Percentiles rank a stretch among this genome's conserved stretches.
Evolutionary conservation across 805 yeast genomes (phyloP).

Genomic region (Sugiyamaella lignohabitans): DNA sequence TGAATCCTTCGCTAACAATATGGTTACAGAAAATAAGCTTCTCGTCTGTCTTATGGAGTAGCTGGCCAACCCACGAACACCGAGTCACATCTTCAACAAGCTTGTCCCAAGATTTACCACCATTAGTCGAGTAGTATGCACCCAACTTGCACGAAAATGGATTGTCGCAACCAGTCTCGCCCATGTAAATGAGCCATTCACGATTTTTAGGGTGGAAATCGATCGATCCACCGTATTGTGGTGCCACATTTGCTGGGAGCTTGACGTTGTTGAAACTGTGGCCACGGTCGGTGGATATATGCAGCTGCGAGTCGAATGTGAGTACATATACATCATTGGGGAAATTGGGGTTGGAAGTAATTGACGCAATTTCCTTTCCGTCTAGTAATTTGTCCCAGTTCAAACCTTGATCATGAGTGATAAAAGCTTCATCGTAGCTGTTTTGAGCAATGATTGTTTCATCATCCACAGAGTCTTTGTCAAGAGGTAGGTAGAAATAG

Average conservation of each 20-base stretch:
- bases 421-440: slow-evolving; percentile 42
- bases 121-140: slow-evolving; percentile 59
- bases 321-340: slow-evolving; percentile 51
- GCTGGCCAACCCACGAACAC: slow-evolving; percentile 64
- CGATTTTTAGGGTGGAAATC: slow-evolving; percentile 56
- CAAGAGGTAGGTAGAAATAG: slow-evolving; percentile 57
- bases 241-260: slow-evolving; percentile 42
- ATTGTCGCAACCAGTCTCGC: slow-evolving; percentile 54
- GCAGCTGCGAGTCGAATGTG: slow-evolving; percentile 45
- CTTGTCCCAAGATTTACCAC: slow-evolving; percentile 55
- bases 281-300: slow-evolving; percentile 64
- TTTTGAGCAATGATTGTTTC: slow-evolving; percentile 65
- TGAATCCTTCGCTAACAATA: not conserved
- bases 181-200: slow-evolving; percentile 61
- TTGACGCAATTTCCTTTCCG: slow-evolving; percentile 42
- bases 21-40: slow-evolving; percentile 59
- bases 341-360: slow-evolving; percentile 55
- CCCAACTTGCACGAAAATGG: slow-evolving; percentile 47
- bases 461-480: slow-evolving; percentile 40
- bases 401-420: slow-evolving; percentile 68
- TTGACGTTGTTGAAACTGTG: slow-evolving; percentile 41
- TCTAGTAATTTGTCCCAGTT: slow-evolving; percentile 39
- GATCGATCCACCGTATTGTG: slow-evolving; percentile 33
- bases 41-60: slow-evolving; percentile 36
- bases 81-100: slow-evolving; percentile 46